Percentiles rank a stretch among this genome's conserved stretches.
Conservation (phyloP, 2,329 filamentous ascomycete species). For the Neophaeococcomyces aloes region DNA sequence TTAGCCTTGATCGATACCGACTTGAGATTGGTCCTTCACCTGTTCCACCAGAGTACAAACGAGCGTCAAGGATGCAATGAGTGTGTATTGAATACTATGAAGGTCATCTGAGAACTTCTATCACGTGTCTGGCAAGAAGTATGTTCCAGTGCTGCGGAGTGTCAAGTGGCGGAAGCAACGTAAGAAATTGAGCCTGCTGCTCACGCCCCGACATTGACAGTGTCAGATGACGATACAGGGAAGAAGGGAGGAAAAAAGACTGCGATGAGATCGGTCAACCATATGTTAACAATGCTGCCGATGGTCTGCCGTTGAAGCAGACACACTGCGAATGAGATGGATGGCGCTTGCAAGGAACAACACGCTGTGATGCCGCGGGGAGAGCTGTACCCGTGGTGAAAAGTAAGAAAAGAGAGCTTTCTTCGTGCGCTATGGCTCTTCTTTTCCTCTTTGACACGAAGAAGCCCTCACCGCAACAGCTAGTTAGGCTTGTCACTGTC, state of each 20-base stretch:
- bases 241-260: neutral
- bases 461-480: too few species aligned
- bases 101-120: neutral
- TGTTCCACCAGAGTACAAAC: neutral
- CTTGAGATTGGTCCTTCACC: neutral
- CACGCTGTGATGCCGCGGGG: too few species aligned
- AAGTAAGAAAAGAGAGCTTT: too few species aligned
- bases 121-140: slow-evolving; percentile 2
- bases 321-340: too few species aligned
- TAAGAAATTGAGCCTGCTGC: neutral
- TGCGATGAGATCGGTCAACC: too few species aligned
- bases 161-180: slow-evolving; percentile 3
- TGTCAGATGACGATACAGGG: neutral
- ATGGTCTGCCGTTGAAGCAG: neutral
- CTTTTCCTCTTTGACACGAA: too few species aligned
- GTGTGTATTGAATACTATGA: neutral
- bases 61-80: slow-evolving; percentile 3
- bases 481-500: neutral
- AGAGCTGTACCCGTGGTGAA: too few species aligned
- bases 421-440: too few species aligned
- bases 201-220: neutral
- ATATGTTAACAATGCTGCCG: neutral
- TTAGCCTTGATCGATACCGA: neutral
- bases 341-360: too few species aligned
- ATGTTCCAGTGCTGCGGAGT: neutral